phyloP scores from a whole-genome alignment of 345 rosid genomes.

The Eucalyptus camaldulensis region DNA sequence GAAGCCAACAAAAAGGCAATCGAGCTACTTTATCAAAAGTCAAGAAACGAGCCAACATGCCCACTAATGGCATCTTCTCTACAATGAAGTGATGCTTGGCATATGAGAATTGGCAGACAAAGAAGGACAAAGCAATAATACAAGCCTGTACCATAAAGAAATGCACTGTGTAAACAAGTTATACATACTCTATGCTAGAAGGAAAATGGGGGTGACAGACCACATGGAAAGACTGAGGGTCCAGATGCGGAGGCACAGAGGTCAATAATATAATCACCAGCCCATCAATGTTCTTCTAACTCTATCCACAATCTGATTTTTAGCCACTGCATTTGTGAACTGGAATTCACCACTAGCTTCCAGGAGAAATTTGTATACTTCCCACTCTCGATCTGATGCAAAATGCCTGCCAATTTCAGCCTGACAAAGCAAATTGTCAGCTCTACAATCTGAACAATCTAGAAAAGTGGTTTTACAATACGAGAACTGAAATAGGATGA shows the following conservation, averaged over 20 bases:
- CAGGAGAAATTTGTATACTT: constrained; percentile 76
- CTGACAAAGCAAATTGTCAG: constrained; percentile 5
- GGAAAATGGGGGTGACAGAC: background rate
- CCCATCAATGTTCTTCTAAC: constrained; percentile 82
- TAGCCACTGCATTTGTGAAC: constrained; percentile 17
- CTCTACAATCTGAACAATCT: background rate
- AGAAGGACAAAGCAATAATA: background rate
- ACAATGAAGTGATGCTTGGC: background rate
- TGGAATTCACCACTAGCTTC: constrained; percentile 37
- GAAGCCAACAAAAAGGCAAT: background rate
- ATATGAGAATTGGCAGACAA: background rate
- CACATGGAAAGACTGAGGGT: background rate
- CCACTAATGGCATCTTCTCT: background rate
- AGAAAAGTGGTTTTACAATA: background rate
- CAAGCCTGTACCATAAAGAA: background rate
- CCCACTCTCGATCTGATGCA: constrained; percentile 64
- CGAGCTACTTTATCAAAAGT: background rate
- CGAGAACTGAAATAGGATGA: background rate
- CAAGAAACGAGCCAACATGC: background rate
- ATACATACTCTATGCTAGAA: background rate
- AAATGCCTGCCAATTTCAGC: constrained; percentile 79
- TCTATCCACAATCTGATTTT: constrained; percentile 48
- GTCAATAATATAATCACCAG: constrained; percentile 26
- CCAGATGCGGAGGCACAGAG: background rate
- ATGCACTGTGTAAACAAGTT: background rate